Conservation (phyloP, 2,329 filamentous ascomycete genomes). For the Beauveria sp. region DNA sequence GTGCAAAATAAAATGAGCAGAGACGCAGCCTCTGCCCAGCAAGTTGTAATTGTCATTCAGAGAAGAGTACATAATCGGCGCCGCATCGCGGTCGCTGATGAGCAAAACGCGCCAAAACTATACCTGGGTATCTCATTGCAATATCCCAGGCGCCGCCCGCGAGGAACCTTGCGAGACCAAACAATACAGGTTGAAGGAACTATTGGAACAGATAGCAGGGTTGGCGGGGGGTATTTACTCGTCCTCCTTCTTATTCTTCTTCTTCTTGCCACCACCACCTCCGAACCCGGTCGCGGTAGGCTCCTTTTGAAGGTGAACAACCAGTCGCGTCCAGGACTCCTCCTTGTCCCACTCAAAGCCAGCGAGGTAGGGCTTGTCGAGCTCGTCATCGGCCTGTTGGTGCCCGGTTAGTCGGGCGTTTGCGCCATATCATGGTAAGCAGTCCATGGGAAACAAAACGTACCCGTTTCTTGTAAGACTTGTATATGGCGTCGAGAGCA, state of each 20-base stretch:
- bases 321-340: constrained; percentile 78
- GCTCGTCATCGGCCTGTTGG: constrained; percentile 76
- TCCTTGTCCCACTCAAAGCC: constrained; percentile 97
- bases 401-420: background rate
- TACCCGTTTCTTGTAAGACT: constrained; percentile 95
- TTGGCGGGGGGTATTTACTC: constrained; percentile 18
- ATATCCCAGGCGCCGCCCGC: constrained; percentile 36
- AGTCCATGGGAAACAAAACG: constrained; percentile 21
- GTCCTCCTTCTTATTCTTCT: constrained; percentile 60
- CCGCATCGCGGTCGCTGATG: constrained; percentile 20
- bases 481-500: constrained; percentile 89
- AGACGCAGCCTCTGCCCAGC: constrained; percentile 2
- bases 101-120: constrained; percentile 25
- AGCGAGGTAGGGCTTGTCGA: constrained; percentile 78
- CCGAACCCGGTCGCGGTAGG: constrained; percentile 43
- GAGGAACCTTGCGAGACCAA: constrained; percentile 32
- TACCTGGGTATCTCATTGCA: constrained; percentile 32
- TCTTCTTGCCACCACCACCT: constrained; percentile 39
- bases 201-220: constrained; percentile 33
- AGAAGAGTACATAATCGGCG: constrained; percentile 21
- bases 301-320: constrained; percentile 77
- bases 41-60: constrained; percentile 15
- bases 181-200: constrained; percentile 29
- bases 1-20: background rate
- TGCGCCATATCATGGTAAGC: too few relatives aligned